Conservation (phyloP, 176 grass and related monocot genomes). For the Bromus sterilis region DNA sequence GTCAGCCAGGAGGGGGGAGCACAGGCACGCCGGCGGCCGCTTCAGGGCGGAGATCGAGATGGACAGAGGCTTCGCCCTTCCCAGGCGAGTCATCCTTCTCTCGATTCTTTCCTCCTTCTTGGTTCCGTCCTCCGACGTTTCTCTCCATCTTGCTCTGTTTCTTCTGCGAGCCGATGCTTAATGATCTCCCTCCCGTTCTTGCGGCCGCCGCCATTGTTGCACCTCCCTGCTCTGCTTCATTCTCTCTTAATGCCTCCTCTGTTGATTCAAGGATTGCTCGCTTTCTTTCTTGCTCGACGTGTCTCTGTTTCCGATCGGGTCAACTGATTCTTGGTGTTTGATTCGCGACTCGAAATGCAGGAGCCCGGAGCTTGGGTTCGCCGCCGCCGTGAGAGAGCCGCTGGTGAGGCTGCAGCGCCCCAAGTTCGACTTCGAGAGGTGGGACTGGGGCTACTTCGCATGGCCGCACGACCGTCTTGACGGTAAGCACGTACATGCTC, state of each 20-base stretch:
- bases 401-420: slow-evolving; percentile 65
- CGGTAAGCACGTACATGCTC: slow-evolving; percentile 31
- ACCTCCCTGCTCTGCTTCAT: not conserved
- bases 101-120: not conserved
- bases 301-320: not conserved
- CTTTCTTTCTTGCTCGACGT: not conserved
- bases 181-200: not conserved
- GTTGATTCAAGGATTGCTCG: not conserved
- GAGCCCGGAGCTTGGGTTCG: slow-evolving; percentile 13
- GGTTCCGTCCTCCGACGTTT: not conserved
- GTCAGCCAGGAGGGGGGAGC: not conserved
- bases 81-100: slow-evolving; percentile 6
- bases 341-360: not conserved
- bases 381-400: slow-evolving; percentile 51
- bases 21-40: not conserved
- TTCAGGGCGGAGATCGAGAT: slow-evolving; percentile 35
- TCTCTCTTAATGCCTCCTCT: not conserved
- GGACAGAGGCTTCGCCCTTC: slow-evolving; percentile 10
- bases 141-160: not conserved
- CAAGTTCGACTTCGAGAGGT: slow-evolving; percentile 56
- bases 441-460: slow-evolving; percentile 58
- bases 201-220: not conserved
- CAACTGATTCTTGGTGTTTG: not conserved
- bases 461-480: slow-evolving; percentile 69
- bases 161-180: not conserved